Conservation (phyloP, 768 basidiomycete species). For the Mycena pura region DNA sequence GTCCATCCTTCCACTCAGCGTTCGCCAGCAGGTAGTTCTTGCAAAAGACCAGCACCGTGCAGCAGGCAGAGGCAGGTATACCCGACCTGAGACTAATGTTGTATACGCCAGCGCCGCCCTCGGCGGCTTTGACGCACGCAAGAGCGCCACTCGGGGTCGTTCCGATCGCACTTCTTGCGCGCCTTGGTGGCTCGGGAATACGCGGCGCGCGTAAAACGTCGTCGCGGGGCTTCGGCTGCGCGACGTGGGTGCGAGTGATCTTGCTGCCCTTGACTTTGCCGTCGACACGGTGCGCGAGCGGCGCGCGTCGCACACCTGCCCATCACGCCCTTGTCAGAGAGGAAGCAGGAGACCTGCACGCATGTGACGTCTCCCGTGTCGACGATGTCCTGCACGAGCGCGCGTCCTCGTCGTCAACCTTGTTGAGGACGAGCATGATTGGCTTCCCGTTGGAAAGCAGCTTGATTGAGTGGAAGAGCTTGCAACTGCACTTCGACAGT, state of each 20-base stretch:
- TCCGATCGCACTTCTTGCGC: constrained; percentile 84
- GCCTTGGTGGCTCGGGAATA: constrained; percentile 87
- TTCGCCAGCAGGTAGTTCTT: constrained; percentile 91
- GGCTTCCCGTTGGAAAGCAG: constrained; percentile 95
- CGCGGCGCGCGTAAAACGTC: constrained; percentile 87
- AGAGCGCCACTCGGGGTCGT: constrained; percentile 76
- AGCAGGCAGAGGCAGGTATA: constrained; percentile 35
- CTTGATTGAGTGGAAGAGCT: constrained; percentile 99
- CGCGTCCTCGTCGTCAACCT: constrained; percentile 88
- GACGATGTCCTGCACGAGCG: constrained; percentile 89
- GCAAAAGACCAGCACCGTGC: constrained; percentile 39
- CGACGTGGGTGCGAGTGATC: constrained; percentile 95
- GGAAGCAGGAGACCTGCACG: constrained; percentile 90
- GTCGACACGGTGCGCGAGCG: constrained; percentile 94
- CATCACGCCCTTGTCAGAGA: constrained; percentile 98
- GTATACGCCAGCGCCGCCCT: constrained; percentile 91
- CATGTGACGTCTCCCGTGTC: constrained; percentile 71
- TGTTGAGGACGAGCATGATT: constrained; percentile 94
- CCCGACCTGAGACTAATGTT: constrained; percentile 89
- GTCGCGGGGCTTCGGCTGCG: constrained; percentile 88
- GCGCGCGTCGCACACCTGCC: constrained; percentile 92
- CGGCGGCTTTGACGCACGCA: constrained; percentile 82
- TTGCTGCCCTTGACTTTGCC: constrained; percentile 93
- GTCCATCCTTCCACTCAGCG: constrained; percentile 95
- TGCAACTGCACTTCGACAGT: constrained; percentile 96